Base-by-base conservation (phyloP, 2,329 filamentous ascomycete species). In the Fusarium humuli region DNA sequence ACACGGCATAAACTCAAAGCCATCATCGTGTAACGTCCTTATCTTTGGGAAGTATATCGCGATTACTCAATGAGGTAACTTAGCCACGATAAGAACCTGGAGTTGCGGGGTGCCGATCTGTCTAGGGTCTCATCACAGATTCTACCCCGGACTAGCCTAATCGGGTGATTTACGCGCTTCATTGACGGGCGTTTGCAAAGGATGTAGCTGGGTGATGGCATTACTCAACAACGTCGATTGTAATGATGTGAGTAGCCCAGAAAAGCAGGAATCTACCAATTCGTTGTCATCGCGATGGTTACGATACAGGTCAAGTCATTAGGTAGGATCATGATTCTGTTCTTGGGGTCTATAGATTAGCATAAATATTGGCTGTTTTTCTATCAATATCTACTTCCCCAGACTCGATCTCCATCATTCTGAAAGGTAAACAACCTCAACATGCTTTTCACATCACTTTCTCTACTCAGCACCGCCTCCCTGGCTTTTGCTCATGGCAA, bases 401-500 rank as follows among this genome's bases (percentile, higher is more conserved):
- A 20, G 8, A 18, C 13, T 2, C 3, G 11, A 14, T 12, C 7
- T 16, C 2, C 6, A 7, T 45, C 34, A 22, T 7, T 14, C 5
- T 27, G 2, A 11, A 0, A 16, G 4, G 32, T 18, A 9, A 5
- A 34, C 14, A 20, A 16, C 2, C 1, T 4, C 16, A 4, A 10
- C 18, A 81, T 80, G 79, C 25, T 79, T 41, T 69, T 70, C 25
- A 61, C 66, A 6, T 67, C 71, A 55, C 61, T 83, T 22, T 46
- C 83, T 25, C 61, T 76, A 16, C 71, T 84, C 18, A 78, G 82
- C 63, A 80, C 86, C 48, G 85, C 83, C 30, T 85, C 86, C 46
- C 73, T 84, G 55, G 88, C 82, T 25, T 78, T 84, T 58, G 90
- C 89, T 57, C 92, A 94, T 75, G 86, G 84, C 2, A 18, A 30